Evolutionary conservation across 306 rosid species (phyloP).

Genomic region (Quercus cerris): DNA sequence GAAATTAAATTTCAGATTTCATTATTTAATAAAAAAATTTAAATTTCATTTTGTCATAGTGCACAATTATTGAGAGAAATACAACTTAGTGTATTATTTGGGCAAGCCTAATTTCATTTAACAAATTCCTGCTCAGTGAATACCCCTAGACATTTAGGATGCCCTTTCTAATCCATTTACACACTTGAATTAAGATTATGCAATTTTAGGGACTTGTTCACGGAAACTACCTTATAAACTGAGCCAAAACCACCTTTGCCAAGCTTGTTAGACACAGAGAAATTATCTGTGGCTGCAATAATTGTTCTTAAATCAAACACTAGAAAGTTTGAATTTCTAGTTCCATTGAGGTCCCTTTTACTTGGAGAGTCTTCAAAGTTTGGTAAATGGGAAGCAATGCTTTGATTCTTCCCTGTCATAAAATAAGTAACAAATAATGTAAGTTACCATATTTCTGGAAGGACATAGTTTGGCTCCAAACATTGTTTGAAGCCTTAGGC

Average conservation of each 20-base stretch:
- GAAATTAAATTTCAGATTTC: background rate
- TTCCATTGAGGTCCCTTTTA: background rate
- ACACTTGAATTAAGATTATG: too few species aligned
- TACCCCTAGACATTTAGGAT: too few species aligned
- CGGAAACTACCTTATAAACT: constrained; percentile 44
- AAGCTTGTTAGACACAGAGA: constrained; percentile 43
- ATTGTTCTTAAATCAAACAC: constrained; percentile 34
- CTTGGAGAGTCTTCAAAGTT: background rate
- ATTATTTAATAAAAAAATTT: too few species aligned
- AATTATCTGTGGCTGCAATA: constrained; percentile 44
- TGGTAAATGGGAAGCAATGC: background rate
- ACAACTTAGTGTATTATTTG: background rate
- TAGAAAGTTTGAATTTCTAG: constrained; percentile 23
- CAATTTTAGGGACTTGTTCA: background rate
- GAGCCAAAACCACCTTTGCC: constrained; percentile 61
- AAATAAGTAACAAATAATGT: background rate
- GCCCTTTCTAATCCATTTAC: too few species aligned
- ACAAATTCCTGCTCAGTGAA: too few species aligned
- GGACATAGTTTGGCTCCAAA: too few species aligned
- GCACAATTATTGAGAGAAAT: background rate
- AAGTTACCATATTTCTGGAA: too few species aligned
- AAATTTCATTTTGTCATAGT: background rate
- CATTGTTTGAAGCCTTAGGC: too few species aligned
- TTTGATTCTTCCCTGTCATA: background rate
- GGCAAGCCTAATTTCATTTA: background rate